Base-by-base conservation (phyloP, 305 asterid species). In the Fraxinus latifolia region DNA sequence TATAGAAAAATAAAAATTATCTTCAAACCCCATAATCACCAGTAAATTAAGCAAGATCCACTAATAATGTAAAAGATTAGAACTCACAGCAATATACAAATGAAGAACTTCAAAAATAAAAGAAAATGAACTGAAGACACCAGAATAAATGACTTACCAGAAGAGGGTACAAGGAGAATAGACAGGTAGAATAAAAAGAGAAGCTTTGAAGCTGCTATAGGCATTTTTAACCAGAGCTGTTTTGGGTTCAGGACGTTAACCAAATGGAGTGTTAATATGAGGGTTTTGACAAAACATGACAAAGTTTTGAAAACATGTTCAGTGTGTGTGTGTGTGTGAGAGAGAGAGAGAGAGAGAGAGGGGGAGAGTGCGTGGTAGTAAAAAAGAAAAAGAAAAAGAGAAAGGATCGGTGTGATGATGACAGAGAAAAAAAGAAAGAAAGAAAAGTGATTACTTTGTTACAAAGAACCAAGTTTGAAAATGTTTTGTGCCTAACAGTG, bases 361-460 rank as follows among this genome's bases (percentile, higher is more conserved):
- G 0, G 14, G 0, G 37, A 9, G 50, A 1, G 39, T 5, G 39
- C 2, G 44, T 39, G 50, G 0, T 44, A 5, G 2, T 14, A 0
- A 14, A 53, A n/a, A 53, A 50, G 25, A 6, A 1, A 79, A 19
- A 33, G 44, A 65, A 55, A 50, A 90, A 88, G 78, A 88, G 81
- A 77, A 85, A 77, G 80, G 87, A 77, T 23, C 39, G 76, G 50
- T 87, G 82, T 87, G 83, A 82, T 73, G 65, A 65, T 72, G 78
- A 77, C 73, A 76, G 44, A 79, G 3, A 34, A 34, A 34, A 9
- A 8, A 84, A 88, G 23, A 31, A 31, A 29, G 1, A 12, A 12
- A 15, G 76, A 83, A 87, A 89, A 79, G 87, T 73, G 89, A n/a
- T 92, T 89, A 23, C 95, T 93, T 92, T 92, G 89, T 79, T 77